Percentiles rank a stretch among this genome's conserved stretches.
phyloP scores from a whole-genome alignment of 1,284 basidiomycete species.

The Stygiomarasmius scandens region DNA sequence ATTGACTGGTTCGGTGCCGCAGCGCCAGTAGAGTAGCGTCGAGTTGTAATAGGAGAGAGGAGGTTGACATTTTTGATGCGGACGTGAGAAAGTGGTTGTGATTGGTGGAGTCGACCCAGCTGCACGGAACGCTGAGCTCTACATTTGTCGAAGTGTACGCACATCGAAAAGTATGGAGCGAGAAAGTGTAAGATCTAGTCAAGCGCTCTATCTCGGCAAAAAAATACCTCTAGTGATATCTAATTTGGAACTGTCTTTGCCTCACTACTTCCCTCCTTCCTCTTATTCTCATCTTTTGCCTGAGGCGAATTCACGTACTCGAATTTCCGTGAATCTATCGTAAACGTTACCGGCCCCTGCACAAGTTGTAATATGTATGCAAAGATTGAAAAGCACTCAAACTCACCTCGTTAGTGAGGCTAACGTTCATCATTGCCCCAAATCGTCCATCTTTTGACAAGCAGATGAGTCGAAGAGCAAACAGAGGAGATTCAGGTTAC shows the following conservation, averaged over 20 bases:
- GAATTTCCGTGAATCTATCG: conserved; percentile 76
- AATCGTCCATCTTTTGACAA: conserved; percentile 75
- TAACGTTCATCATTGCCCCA: conserved; percentile 93
- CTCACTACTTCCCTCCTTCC: neutral
- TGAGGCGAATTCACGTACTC: conserved; percentile 42
- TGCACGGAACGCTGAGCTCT: too few species aligned
- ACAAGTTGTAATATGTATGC: conserved; percentile 9
- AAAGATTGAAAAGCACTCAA: neutral
- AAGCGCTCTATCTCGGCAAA: too few species aligned
- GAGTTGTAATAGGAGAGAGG: neutral
- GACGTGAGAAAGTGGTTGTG: neutral
- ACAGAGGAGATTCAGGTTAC: conserved; percentile 41
- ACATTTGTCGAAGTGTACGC: too few species aligned
- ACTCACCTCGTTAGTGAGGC: conserved; percentile 80
- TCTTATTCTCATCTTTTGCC: neutral
- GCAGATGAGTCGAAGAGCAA: neutral
- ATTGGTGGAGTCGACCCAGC: too few species aligned
- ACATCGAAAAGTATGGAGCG: too few species aligned
- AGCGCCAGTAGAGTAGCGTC: neutral
- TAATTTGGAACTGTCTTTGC: too few species aligned
- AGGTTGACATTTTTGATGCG: neutral
- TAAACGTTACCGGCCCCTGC: conserved; percentile 84
- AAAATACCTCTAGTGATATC: too few species aligned
- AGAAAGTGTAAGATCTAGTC: too few species aligned
- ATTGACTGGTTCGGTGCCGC: neutral